Evolutionary conservation across 805 yeast species (phyloP).

Genomic region (Saturnispora diversa): DNA sequence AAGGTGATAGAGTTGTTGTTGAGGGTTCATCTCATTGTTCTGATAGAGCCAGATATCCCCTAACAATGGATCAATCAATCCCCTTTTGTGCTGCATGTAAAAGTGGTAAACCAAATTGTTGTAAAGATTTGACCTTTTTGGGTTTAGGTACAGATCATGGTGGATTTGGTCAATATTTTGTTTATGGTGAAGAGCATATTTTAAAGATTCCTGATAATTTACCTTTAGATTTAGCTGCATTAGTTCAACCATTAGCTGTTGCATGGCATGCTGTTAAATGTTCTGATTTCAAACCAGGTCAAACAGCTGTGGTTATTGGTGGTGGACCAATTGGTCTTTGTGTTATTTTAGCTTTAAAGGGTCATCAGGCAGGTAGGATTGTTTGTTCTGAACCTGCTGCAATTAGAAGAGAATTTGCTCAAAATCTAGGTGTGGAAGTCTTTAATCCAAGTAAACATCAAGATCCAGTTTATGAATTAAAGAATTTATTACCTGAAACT

Average conservation of each 20-base stretch:
- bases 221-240: slow-evolving; percentile 36
- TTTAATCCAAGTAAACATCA: slow-evolving; percentile 43
- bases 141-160: slow-evolving; percentile 48
- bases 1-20: slow-evolving; percentile 54
- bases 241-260: slow-evolving; percentile 51
- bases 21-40: slow-evolving; percentile 53
- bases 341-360: slow-evolving; percentile 44
- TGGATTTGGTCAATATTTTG: slow-evolving; percentile 35
- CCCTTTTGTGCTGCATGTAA: slow-evolving; percentile 37
- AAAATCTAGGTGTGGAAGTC: slow-evolving; percentile 37
- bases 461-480: slow-evolving; percentile 31
- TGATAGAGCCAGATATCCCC: slow-evolving; percentile 29
- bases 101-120: slow-evolving; percentile 38
- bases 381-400: slow-evolving; percentile 57
- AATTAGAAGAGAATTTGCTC: slow-evolving; percentile 54
- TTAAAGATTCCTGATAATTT: slow-evolving; percentile 27
- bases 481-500: slow-evolving; percentile 32
- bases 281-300: slow-evolving; percentile 37
- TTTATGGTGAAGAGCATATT: slow-evolving; percentile 31
- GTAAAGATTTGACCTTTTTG: slow-evolving; percentile 35
- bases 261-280: slow-evolving; percentile 52
- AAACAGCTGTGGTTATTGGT: slow-evolving; percentile 45
- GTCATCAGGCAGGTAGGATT: slow-evolving; percentile 39
- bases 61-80: slow-evolving; percentile 22
- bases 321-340: slow-evolving; percentile 61